A percentile compares a stretch with the other conserved stretches of the same genome.
Evolutionary conservation across 2,329 filamentous ascomycete species (phyloP).

Genomic region (Fonsecaea erecta): DNA sequence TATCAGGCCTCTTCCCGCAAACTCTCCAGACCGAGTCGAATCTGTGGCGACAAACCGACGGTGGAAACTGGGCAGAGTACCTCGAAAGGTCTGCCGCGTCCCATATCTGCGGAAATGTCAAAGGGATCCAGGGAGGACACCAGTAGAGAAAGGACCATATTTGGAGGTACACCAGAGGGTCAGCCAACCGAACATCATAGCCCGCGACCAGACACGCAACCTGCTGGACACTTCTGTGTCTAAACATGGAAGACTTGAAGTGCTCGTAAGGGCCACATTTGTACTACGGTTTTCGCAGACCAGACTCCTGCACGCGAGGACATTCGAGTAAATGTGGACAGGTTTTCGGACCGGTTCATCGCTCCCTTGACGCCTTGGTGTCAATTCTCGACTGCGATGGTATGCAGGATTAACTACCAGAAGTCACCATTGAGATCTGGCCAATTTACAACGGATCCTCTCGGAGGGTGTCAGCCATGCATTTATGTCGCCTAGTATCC

Average conservation of each 20-base stretch:
- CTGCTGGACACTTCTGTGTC: background rate
- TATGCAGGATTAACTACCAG: background rate
- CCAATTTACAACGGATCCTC: background rate
- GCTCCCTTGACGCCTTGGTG: background rate
- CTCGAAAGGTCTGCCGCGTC: background rate
- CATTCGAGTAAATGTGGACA: background rate
- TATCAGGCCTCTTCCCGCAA: slow-evolving; percentile 14
- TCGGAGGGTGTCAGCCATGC: background rate
- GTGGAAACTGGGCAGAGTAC: background rate
- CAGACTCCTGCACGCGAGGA: background rate
- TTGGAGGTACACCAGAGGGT: background rate
- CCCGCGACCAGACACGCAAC: background rate
- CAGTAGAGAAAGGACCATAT: background rate
- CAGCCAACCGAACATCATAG: no score
- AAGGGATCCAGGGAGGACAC: background rate
- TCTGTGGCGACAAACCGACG: background rate
- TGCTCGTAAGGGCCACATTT: background rate
- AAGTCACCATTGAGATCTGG: background rate
- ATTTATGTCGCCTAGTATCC: background rate
- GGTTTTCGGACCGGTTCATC: background rate
- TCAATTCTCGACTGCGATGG: background rate
- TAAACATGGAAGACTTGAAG: background rate
- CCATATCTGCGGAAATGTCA: slow-evolving; percentile 8
- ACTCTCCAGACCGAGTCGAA: slow-evolving; percentile 9
- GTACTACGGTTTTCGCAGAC: background rate